These are phyloP conservation scores for Nidularia sp. DNA, from an alignment of 768 basidiomycete genomes.

Conservation along the genomic window DNA sequence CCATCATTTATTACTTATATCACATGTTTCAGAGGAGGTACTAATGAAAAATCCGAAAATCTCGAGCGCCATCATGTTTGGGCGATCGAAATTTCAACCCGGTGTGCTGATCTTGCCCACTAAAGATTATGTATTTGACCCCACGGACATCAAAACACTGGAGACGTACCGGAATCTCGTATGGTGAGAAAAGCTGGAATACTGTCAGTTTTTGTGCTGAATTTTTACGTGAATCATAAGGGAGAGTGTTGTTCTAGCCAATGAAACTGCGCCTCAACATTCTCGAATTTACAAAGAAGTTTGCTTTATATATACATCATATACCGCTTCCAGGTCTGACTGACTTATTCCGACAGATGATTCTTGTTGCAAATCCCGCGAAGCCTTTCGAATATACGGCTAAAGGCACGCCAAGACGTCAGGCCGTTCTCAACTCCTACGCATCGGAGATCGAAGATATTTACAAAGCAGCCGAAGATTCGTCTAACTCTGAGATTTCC, in stretches of 20 bases:
- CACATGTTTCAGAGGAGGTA: background rate
- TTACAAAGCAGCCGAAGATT: background rate
- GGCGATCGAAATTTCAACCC: background rate
- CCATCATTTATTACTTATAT: background rate
- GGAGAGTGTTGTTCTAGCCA: background rate
- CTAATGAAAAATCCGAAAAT: background rate
- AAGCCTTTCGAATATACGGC: background rate
- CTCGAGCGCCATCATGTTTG: background rate
- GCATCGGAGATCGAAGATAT: background rate
- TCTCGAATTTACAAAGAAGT: background rate
- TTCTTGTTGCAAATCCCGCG: background rate
- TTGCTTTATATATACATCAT: too few species aligned
- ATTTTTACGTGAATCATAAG: background rate
- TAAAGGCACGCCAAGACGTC: background rate
- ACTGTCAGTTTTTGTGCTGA: background rate
- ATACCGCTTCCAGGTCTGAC: too few species aligned
- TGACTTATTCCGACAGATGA: background rate
- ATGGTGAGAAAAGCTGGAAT: background rate
- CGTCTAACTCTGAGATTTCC: background rate
- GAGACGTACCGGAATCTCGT: background rate
- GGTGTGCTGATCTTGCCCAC: background rate
- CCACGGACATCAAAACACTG: background rate
- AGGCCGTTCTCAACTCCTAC: background rate
- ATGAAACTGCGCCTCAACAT: background rate
- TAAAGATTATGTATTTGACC: background rate